These are phyloP conservation scores for Coemansia sp. DNA, from an alignment of 192 early-diverging fungal genomes.

Conservation along the genomic window DNA sequence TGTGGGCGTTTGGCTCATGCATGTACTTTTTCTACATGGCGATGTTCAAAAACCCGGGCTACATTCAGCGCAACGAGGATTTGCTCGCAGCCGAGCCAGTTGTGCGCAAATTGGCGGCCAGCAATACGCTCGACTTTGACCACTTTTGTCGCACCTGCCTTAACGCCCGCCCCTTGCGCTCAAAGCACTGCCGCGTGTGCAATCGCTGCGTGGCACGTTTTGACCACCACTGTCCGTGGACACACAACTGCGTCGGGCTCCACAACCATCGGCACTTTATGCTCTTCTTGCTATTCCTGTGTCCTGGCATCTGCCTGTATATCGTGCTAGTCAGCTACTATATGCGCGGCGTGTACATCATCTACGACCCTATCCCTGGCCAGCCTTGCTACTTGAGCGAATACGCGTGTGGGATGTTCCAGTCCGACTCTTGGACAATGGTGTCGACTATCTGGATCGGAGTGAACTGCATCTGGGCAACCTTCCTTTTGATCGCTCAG, in stretches of 20 bases:
- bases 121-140: constrained; percentile 67
- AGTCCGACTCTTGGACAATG: constrained; percentile 72
- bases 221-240: constrained; percentile 99
- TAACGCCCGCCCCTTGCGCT: constrained; percentile 79
- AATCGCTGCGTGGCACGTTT: constrained; percentile 92
- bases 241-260: constrained; percentile 90
- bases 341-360: constrained; percentile 44
- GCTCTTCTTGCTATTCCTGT: constrained; percentile 70
- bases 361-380: constrained; percentile 56
- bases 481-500: constrained; percentile 76
- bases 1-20: constrained; percentile 58
- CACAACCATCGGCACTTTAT: constrained; percentile 89
- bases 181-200: constrained; percentile 94
- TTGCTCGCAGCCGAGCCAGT: constrained; percentile 34
- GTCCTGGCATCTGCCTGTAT: constrained; percentile 61
- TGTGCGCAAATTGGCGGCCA: constrained; percentile 61
- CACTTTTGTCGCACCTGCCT: constrained; percentile 88
- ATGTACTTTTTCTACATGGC: constrained; percentile 79
- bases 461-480: constrained; percentile 80
- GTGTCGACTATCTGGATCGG: constrained; percentile 70
- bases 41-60: constrained; percentile 77
- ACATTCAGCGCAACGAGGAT: constrained; percentile 58
- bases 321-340: constrained; percentile 63
- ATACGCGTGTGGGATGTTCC: constrained; percentile 70
- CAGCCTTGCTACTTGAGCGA: constrained; percentile 61